Conservation (phyloP, 163 green algal species). For the Prototheca cutis region DNA sequence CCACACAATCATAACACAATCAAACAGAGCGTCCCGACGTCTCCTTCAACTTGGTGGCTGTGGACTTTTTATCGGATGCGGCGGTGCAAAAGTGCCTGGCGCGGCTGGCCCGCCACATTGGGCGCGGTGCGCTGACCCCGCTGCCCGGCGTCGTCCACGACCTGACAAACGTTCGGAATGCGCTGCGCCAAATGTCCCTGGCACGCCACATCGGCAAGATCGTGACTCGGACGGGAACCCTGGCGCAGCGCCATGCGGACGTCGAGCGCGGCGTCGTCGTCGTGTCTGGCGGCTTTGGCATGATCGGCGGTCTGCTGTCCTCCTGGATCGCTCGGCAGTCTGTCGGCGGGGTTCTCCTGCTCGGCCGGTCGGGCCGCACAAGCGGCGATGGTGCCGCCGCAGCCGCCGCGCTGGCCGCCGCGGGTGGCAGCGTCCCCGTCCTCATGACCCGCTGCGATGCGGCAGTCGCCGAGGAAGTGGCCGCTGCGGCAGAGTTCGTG, state of each 20-base stretch:
- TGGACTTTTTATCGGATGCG: conserved; percentile 69
- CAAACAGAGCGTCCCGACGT: conserved; percentile 73
- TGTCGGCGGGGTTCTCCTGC: conserved; percentile 16
- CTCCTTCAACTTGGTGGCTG: conserved; percentile 61
- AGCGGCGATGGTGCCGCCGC: conserved; percentile 1
- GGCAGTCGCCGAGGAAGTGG: conserved; percentile 10
- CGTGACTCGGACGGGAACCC: conserved; percentile 35
- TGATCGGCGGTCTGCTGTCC: conserved; percentile 32
- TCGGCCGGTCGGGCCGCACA: conserved; percentile 26
- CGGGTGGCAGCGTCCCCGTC: conserved; percentile 4
- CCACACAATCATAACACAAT: too few species aligned
- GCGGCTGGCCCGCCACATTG: conserved; percentile 37
- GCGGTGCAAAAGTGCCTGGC: conserved; percentile 44
- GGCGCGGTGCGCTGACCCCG: conserved; percentile 31
- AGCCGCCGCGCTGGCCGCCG: neutral
- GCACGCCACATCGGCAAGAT: conserved; percentile 80
- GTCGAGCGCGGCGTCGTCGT: conserved; percentile 6
- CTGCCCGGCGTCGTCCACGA: conserved; percentile 46
- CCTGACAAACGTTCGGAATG: conserved; percentile 38
- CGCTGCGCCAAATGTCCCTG: conserved; percentile 74
- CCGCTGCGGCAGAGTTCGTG: neutral
- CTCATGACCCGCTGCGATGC: conserved; percentile 20
- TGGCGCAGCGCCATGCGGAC: conserved; percentile 16
- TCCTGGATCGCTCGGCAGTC: conserved; percentile 23
- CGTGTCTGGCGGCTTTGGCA: conserved; percentile 38